Evolutionary conservation across 164 flowering plant genomes (phyloP).

Genomic region (Nymphaea thermarum): DNA sequence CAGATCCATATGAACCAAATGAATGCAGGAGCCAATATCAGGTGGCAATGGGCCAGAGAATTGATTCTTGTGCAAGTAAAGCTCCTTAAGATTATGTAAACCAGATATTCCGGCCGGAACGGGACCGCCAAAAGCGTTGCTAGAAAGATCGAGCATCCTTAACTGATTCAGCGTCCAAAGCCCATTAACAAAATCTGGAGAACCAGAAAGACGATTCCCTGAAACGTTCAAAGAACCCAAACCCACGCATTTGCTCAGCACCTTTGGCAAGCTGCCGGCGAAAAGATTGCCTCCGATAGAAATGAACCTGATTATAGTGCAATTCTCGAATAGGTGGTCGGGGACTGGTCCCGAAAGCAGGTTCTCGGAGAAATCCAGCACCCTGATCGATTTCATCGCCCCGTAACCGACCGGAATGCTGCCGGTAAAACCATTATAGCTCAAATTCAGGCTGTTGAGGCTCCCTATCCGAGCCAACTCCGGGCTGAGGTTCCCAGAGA

Average conservation of each 20-base stretch:
- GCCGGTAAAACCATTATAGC: slow-evolving; percentile 52
- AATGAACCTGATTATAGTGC: slow-evolving; percentile 31
- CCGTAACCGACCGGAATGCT: slow-evolving; percentile 22
- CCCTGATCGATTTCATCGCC: slow-evolving; percentile 21
- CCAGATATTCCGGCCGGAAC: slow-evolving; percentile 39
- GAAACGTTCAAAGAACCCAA: slow-evolving; percentile 56
- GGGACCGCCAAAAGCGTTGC: slow-evolving; percentile 46
- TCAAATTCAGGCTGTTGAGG: slow-evolving; percentile 45
- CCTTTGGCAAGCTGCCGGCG: slow-evolving; percentile 54
- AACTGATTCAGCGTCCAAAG: slow-evolving; percentile 46
- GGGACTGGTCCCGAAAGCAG: slow-evolving; percentile 53
- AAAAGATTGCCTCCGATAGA: slow-evolving; percentile 45
- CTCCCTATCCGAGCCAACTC: slow-evolving; percentile 14
- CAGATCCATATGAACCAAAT: slow-evolving; percentile 41
- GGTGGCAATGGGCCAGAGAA: slow-evolving; percentile 56
- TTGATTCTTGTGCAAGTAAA: slow-evolving; percentile 37
- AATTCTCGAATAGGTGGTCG: slow-evolving; percentile 34
- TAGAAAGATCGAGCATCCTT: slow-evolving; percentile 57
- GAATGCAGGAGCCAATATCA: slow-evolving; percentile 69
- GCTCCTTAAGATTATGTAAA: slow-evolving; percentile 53
- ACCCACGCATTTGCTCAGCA: slow-evolving; percentile 24
- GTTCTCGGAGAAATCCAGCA: slow-evolving; percentile 58
- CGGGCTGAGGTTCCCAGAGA: slow-evolving; percentile 41
- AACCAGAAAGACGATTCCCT: slow-evolving; percentile 50
- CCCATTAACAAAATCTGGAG: slow-evolving; percentile 33